A percentile compares a stretch with the other conserved stretches of the same genome.
Conservation (phyloP, 2,329 filamentous ascomycete genomes). For the Mycosphaerelloides madeirae region DNA sequence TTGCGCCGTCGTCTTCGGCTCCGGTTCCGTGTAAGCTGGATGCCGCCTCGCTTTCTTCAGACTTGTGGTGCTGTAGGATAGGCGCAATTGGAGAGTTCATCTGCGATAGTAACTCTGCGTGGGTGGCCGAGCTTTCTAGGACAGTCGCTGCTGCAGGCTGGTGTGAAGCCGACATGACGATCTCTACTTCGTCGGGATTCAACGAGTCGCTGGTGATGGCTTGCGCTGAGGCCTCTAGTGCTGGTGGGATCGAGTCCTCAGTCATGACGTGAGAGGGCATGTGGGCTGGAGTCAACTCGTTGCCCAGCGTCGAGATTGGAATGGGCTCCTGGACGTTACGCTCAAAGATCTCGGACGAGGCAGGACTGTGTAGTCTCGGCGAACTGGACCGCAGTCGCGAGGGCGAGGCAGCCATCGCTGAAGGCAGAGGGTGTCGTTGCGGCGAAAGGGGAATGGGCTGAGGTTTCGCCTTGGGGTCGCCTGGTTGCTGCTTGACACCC, state of each 20-base stretch:
- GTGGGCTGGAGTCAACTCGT: slow-evolving; percentile 67
- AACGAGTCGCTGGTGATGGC: slow-evolving; percentile 84
- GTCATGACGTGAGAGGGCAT: slow-evolving; percentile 91
- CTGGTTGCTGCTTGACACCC: slow-evolving; percentile 9
- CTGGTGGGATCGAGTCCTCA: slow-evolving; percentile 88
- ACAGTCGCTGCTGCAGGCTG: slow-evolving; percentile 71
- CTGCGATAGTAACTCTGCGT: slow-evolving; percentile 23
- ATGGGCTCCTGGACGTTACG: slow-evolving; percentile 77
- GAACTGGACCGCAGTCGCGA: slow-evolving; percentile 61
- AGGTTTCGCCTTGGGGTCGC: slow-evolving; percentile 11
- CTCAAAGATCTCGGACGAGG: slow-evolving; percentile 78
- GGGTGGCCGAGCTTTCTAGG: slow-evolving; percentile 27
- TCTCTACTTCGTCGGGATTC: slow-evolving; percentile 85
- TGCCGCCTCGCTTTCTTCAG: slow-evolving; percentile 35
- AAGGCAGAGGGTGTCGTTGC: slow-evolving; percentile 18
- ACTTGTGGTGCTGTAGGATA: slow-evolving; percentile 13
- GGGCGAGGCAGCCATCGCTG: slow-evolving; percentile 24
- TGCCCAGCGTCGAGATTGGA: slow-evolving; percentile 49
- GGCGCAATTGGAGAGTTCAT: slow-evolving; percentile 17
- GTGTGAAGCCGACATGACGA: slow-evolving; percentile 80
- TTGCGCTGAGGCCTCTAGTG: slow-evolving; percentile 83
- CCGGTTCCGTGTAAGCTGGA: slow-evolving; percentile 79
- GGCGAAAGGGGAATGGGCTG: slow-evolving; percentile 23
- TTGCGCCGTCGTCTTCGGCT: slow-evolving; percentile 56
- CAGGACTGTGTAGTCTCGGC: slow-evolving; percentile 71